Evolutionary conservation across 805 yeast species (phyloP).

Genomic region (Candida cerambycidarum): DNA sequence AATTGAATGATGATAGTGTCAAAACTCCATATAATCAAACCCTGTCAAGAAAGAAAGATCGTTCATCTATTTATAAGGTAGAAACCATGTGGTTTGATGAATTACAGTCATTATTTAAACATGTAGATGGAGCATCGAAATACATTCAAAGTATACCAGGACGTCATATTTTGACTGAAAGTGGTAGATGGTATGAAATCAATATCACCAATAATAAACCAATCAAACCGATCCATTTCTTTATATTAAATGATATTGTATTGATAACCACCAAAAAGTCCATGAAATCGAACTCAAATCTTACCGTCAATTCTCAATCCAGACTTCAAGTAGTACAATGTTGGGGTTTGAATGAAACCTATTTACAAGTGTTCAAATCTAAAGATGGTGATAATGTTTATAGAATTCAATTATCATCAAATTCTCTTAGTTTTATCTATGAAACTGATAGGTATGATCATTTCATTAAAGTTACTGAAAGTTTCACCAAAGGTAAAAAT

Average conservation of each 20-base stretch:
- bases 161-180: slow-evolving; percentile 75
- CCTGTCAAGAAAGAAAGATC: slow-evolving; percentile 40
- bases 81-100: slow-evolving; percentile 83
- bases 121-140: slow-evolving; percentile 90
- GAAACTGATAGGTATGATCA: slow-evolving; percentile 63
- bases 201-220: slow-evolving; percentile 85
- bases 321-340: slow-evolving; percentile 70
- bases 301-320: slow-evolving; percentile 25
- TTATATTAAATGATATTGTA: slow-evolving; percentile 73
- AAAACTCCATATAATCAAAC: slow-evolving; percentile 17
- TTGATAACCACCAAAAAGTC: slow-evolving; percentile 66
- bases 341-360: slow-evolving; percentile 70
- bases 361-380: slow-evolving; percentile 35
- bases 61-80: slow-evolving; percentile 68
- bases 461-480: slow-evolving; percentile 51
- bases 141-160: slow-evolving; percentile 73
- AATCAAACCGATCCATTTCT: slow-evolving; percentile 70
- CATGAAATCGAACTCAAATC: slow-evolving; percentile 18
- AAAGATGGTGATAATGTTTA: slow-evolving; percentile 29
- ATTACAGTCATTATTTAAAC: slow-evolving; percentile 66
- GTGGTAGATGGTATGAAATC: slow-evolving; percentile 83
- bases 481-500: slow-evolving; percentile 60
- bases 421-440: slow-evolving; percentile 52
- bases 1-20: slow-evolving; percentile 18
- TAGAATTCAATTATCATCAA: slow-evolving; percentile 47